Conservation (phyloP, 306 rosid genomes). For the Hylodesmum podocarpum region DNA sequence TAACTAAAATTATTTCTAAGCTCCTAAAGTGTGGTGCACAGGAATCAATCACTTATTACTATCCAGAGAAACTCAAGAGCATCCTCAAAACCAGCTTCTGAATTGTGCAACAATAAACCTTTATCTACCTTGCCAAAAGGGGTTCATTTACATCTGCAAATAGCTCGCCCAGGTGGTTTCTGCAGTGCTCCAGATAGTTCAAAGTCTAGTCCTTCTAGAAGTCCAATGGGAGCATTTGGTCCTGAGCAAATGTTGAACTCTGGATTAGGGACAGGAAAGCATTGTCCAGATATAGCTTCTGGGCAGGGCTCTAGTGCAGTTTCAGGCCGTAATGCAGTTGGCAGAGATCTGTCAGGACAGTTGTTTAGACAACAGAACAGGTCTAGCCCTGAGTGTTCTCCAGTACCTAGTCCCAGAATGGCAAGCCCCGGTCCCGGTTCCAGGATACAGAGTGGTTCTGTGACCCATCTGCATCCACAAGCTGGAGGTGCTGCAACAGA, state of each 20-base stretch:
- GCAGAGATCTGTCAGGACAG: conserved; percentile 66
- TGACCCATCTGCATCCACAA: conserved; percentile 81
- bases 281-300: conserved; percentile 65
- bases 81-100: conserved; percentile 46
- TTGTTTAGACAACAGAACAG: conserved; percentile 56
- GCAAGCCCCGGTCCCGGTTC: conserved; percentile 86
- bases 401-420: conserved; percentile 77
- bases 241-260: conserved; percentile 60
- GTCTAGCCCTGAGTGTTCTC: conserved; percentile 83
- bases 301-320: conserved; percentile 72
- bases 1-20: conserved; percentile 35
- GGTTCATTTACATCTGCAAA: conserved; percentile 58
- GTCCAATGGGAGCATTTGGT: conserved; percentile 65
- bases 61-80: conserved; percentile 46
- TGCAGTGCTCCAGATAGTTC: conserved; percentile 84
- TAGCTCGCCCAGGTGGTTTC: conserved; percentile 62
- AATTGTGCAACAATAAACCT: conserved; percentile 41
- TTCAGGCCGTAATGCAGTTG: conserved; percentile 82
- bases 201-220: conserved; percentile 73
- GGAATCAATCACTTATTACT: conserved; percentile 45
- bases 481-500: conserved; percentile 58
- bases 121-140: conserved; percentile 56
- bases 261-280: conserved; percentile 53
- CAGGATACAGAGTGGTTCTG: conserved; percentile 87
- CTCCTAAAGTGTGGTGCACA: conserved; percentile 47